Percentiles rank a stretch among this genome's conserved stretches.
Conservation (phyloP, 176 grass and related monocot genomes). For the Carex kokanica region DNA sequence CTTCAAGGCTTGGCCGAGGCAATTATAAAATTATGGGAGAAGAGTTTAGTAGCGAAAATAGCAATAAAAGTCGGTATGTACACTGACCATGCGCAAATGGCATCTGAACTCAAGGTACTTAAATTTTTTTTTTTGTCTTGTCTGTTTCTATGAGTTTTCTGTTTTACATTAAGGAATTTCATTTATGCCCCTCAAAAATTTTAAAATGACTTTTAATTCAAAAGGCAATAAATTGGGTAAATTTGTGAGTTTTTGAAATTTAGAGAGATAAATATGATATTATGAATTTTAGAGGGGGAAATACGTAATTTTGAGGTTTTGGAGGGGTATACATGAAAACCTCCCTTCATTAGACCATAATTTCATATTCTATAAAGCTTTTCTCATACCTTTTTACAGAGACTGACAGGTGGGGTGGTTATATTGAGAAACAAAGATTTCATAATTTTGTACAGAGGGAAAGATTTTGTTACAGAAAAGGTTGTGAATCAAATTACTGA, state of each 20-base stretch:
- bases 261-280: too few species aligned
- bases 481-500: slow-evolving; percentile 48
- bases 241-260: too few species aligned
- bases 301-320: too few species aligned
- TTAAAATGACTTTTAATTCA: too few species aligned
- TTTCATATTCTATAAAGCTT: background rate
- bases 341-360: too few species aligned
- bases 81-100: slow-evolving; percentile 69
- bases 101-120: slow-evolving; percentile 77
- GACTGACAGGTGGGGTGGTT: slow-evolving; percentile 76
- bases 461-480: slow-evolving; percentile 76
- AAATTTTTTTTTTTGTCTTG: background rate
- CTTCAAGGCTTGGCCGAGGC: slow-evolving; percentile 82
- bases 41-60: slow-evolving; percentile 79
- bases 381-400: slow-evolving; percentile 47
- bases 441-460: slow-evolving; percentile 92
- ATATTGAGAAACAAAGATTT: slow-evolving; percentile 94
- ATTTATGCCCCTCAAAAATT: too few species aligned
- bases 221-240: too few species aligned
- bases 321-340: too few species aligned
- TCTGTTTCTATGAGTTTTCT: background rate
- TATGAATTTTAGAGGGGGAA: too few species aligned
- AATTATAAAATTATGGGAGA: slow-evolving; percentile 93
- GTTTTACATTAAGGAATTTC: background rate
- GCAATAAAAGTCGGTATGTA: slow-evolving; percentile 88